phyloP scores from a whole-genome alignment of 306 rosid species.

The Lithocarpus polystachyus region DNA sequence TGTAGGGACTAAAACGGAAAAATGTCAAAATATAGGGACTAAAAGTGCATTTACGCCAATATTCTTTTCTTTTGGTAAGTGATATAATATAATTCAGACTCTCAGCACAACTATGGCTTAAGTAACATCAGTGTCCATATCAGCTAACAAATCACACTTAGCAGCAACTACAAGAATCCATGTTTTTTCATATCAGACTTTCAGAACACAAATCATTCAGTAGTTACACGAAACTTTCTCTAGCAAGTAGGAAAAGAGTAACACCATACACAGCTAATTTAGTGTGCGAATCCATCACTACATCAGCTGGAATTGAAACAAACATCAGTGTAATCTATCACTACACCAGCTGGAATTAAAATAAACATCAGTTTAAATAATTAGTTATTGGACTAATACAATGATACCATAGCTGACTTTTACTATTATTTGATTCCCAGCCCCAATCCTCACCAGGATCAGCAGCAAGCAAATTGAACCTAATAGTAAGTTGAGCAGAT shows the following conservation, averaged over 20 bases:
- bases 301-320: not conserved
- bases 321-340: not conserved
- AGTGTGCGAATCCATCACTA: not conserved
- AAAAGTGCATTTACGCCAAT: too few relatives aligned
- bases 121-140: not conserved
- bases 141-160: not conserved
- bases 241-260: not conserved
- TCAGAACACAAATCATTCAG: not conserved
- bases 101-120: not conserved
- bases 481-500: constrained; percentile 4
- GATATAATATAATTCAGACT: not conserved
- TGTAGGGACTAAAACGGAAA: too few relatives aligned
- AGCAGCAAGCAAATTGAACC: not conserved
- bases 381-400: not conserved
- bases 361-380: not conserved
- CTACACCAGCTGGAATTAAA: not conserved
- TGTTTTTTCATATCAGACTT: not conserved
- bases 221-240: not conserved
- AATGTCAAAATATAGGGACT: too few relatives aligned
- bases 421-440: not conserved
- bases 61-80: too few relatives aligned
- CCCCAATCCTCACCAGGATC: not conserved
- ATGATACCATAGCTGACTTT: constrained; percentile 3
- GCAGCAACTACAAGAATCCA: not conserved
- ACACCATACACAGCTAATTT: not conserved